Base-by-base conservation (phyloP, 129 eudicot genomes). In the Chrysanthemum lavandulifolium region DNA sequence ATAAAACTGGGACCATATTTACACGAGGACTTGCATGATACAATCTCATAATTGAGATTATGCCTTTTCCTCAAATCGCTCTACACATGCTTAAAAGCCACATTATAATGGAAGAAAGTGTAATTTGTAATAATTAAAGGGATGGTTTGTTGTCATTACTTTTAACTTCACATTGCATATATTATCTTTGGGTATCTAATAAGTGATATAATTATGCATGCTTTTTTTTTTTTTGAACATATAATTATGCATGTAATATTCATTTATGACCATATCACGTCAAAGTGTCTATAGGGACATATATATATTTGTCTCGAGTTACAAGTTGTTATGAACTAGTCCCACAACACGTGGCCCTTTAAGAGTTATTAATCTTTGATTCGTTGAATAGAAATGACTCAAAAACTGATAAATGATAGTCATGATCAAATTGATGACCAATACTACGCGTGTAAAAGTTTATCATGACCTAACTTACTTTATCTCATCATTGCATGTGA, bases 31-130 rank as follows among this genome's bases (percentile, higher is more conserved):
- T 53, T 53, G 18, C 18, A 31, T 53, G 18, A 15, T 12, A 63
- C 18, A 73, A 50, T 73, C 71, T 73, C 52, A 73, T 73, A 62
- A 62, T 50, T 63, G 69, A 73, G 78, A 62, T 63, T 19, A 19
- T 7, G 66, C 49, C 69, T 14, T 73, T 73, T 57, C 47, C 76
- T 15, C 67, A 73, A 61, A 73, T 73, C 77, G 16, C 69, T 48
- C 50, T 40, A 40, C 69, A 73, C 61, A 73, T 73, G 77, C 77
- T 13, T 21, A 21, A 73, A 25, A 25, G 54, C 33, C 67, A 57
- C 67, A 45, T 23, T 59, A 73, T 43, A 49, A 25, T 8, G n/a
- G 58, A 27, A 25, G 43, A 47, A 60, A 73, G 47, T 31, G 40
- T 13, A 60, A 14, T 1, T 5, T 45, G 4, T 60, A 59, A 16